Percentiles rank a stretch among this genome's conserved stretches.
Conservation (phyloP, 148 eudicot genomes). For the Salicornia ramosissima region DNA sequence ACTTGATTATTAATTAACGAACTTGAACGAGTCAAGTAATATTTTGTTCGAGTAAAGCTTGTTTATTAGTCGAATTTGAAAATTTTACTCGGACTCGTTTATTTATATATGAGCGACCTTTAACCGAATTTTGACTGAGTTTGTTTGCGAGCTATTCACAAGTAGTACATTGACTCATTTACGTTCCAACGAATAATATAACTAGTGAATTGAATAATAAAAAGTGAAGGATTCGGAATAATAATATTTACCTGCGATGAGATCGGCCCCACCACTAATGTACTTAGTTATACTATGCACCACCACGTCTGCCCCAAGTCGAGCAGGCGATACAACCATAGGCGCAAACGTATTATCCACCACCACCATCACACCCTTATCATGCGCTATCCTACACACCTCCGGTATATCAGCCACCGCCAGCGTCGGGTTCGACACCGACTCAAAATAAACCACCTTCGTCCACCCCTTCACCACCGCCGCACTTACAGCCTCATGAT, state of each 20-base stretch:
- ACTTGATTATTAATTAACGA: too few relatives aligned
- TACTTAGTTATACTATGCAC: constrained; percentile 88
- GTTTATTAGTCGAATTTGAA: too few relatives aligned
- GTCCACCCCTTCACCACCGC: constrained; percentile 57
- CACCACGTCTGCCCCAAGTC: constrained; percentile 91
- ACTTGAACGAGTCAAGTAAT: too few relatives aligned
- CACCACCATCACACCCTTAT: constrained; percentile 60
- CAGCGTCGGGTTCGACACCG: constrained; percentile 82
- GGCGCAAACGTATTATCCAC: constrained; percentile 95
- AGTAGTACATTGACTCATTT: too few relatives aligned
- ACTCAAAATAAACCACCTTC: constrained; percentile 75
- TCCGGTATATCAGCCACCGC: constrained; percentile 74
- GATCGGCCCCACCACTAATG: constrained; percentile 91
- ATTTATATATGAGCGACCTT: too few relatives aligned
- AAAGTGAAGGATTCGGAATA: too few relatives aligned
- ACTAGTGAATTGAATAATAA: too few relatives aligned
- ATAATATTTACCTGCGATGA: constrained; percentile 59
- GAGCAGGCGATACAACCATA: constrained; percentile 81
- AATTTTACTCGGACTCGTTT: too few relatives aligned
- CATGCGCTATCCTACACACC: constrained; percentile 59
- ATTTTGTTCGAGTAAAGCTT: too few relatives aligned
- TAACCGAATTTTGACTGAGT: too few relatives aligned
- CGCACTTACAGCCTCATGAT: constrained; percentile 36
- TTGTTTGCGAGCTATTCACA: too few relatives aligned
- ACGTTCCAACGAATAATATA: too few relatives aligned